Percentiles rank a stretch among this genome's conserved stretches.
Conservation (phyloP, 306 rosid species). For the Calophaca sinica region DNA sequence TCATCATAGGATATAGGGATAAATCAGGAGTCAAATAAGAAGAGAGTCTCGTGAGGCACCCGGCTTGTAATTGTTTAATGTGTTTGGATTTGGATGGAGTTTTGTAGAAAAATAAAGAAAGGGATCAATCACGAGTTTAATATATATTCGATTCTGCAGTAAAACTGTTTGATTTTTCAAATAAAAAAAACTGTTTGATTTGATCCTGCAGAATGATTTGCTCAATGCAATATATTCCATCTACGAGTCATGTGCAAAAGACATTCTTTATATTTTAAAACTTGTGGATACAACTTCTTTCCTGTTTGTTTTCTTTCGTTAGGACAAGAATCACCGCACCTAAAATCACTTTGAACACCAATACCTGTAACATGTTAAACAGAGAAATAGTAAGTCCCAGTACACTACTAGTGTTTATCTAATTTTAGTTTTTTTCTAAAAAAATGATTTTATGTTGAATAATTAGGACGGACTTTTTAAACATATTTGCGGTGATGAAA, state of each 20-base stretch:
- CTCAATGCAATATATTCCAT: not conserved
- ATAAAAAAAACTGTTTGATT: not conserved
- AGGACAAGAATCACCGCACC: conserved; percentile 15
- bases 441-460: too few relatives aligned
- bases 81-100: not conserved
- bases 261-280: conserved; percentile 13
- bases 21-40: too few relatives aligned
- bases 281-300: not conserved
- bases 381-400: too few relatives aligned
- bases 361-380: too few relatives aligned
- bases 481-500: too few relatives aligned
- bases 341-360: conserved; percentile 2
- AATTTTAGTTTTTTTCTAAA: too few relatives aligned
- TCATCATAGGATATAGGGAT: too few relatives aligned
- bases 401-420: too few relatives aligned
- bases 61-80: not conserved
- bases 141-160: not conserved
- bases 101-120: not conserved
- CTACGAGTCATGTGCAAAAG: conserved; percentile 25
- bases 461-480: too few relatives aligned
- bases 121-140: not conserved
- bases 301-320: conserved; percentile 16
- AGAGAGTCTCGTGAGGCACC: too few relatives aligned
- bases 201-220: conserved; percentile 20
- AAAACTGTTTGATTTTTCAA: not conserved